phyloP scores from a whole-genome alignment of 495 filamentous ascomycete genomes.

The Penicillium angulare region DNA sequence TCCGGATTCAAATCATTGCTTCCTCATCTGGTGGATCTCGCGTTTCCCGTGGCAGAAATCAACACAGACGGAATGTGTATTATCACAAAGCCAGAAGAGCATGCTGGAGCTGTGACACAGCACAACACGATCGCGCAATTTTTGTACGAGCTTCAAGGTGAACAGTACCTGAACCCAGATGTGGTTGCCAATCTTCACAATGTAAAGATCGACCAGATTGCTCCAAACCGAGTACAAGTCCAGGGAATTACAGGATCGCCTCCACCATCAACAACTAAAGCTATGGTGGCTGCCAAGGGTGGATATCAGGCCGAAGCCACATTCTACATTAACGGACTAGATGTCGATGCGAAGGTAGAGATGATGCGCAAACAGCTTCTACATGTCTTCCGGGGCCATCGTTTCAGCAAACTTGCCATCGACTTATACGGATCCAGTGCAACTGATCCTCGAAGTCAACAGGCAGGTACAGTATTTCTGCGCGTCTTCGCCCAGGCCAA shows the following conservation, averaged over 20 bases:
- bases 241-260: slow-evolving; percentile 41
- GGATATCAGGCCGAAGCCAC: slow-evolving; percentile 40
- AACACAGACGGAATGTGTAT: slow-evolving; percentile 27
- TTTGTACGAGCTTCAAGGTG: slow-evolving; percentile 58
- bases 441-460: slow-evolving; percentile 17
- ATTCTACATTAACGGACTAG: slow-evolving; percentile 13
- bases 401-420: slow-evolving; percentile 18
- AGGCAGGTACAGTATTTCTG: slow-evolving; percentile 28
- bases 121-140: slow-evolving; percentile 51
- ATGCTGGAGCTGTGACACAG: slow-evolving; percentile 23
- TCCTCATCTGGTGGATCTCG: slow-evolving; percentile 32
- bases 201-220: slow-evolving; percentile 32
- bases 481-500: slow-evolving; percentile 28
- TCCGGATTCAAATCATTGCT: slow-evolving; percentile 40
- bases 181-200: slow-evolving; percentile 48
- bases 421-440: slow-evolving; percentile 12
- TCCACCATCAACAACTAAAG: slow-evolving; percentile 56
- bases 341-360: slow-evolving; percentile 2
- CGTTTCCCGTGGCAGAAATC: slow-evolving; percentile 41
- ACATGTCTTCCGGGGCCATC: slow-evolving; percentile 7
- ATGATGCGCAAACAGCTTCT: not conserved
- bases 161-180: slow-evolving; percentile 51
- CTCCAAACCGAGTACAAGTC: slow-evolving; percentile 33
- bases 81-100: slow-evolving; percentile 23
- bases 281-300: slow-evolving; percentile 47